Evolutionary conservation across 2,329 filamentous ascomycete species (phyloP), one percentile per base, ranked within the genome.

Genomic region (Chaetomiaceae sp.): DNA sequence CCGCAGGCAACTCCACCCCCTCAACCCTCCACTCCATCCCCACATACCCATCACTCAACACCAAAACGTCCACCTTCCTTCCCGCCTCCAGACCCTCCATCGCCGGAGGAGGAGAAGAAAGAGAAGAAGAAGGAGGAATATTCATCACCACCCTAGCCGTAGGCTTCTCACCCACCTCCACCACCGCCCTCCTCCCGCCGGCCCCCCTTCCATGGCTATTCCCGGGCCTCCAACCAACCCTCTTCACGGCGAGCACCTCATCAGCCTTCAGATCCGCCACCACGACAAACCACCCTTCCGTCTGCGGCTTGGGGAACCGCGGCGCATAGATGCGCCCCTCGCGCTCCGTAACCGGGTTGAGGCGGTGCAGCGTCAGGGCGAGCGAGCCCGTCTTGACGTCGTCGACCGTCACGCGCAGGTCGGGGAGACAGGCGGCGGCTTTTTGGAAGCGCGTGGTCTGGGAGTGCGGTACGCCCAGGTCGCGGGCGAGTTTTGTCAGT

Each of bases 231-330:
- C 94, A 97, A 1, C 84, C 85, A 0, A 94, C 81, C 27, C 94
- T 78, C 77, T 96, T 97, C 58, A 99, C 75, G 2, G 87, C 92
- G 4, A 96, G 70, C 34, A 97, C 78, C 61, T 96, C 89, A 54
- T 92, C 89, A 6, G 72, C 79, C 0, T 73, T 74, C 2, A 80
- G 64, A 61, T 87, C 83, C 6, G 84, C 85, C 0, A 95, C 78
- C 20, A 97, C 66, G 13, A 94, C 81, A 69, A 99, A 97, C 80
- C 86, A 97, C 0, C 91, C 91, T 65, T 99, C 94, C 0, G 84
- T 94, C 70, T 99, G 94, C 14, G 90, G 84, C 71, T 99, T 99
- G 1, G 92, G 92, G 71, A 95, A 97, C 20, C 81, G 80, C 2
- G 95, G 92, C 0, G 94, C 90, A 63, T 86, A 96, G 66, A 96